Conservation (phyloP, 164 flowering plant genomes). For the Echeveria elegans region DNA sequence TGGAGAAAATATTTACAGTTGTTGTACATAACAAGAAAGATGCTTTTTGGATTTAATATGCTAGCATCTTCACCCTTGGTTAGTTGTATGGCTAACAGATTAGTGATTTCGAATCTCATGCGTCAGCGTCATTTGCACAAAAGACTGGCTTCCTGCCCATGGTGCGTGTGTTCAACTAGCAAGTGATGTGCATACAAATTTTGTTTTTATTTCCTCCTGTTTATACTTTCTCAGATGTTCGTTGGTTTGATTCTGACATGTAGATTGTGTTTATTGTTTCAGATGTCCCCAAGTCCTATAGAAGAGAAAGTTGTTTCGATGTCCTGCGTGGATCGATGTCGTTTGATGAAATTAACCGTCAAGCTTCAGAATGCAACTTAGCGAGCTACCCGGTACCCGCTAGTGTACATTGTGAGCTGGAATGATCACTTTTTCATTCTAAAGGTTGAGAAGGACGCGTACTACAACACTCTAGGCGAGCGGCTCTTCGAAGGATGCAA, state of each 20-base stretch:
- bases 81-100: too few relatives aligned
- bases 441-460: constrained; percentile 20
- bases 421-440: constrained; percentile 23
- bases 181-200: too few relatives aligned
- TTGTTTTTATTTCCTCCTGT: not conserved
- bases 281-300: constrained; percentile 49
- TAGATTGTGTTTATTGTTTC: constrained; percentile 8
- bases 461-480: constrained; percentile 21
- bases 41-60: too few relatives aligned
- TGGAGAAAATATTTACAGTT: too few relatives aligned
- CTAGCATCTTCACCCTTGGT: too few relatives aligned
- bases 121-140: too few relatives aligned
- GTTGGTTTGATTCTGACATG: not conserved
- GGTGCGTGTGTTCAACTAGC: too few relatives aligned
- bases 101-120: too few relatives aligned
- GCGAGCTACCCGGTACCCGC: constrained; percentile 10
- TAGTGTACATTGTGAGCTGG: constrained; percentile 21
- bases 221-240: not conserved
- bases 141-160: too few relatives aligned
- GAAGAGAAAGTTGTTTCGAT: constrained; percentile 31
- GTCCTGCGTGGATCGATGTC: constrained; percentile 31
- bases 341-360: constrained; percentile 17
- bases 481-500: constrained; percentile 22
- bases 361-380: constrained; percentile 2
- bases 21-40: too few relatives aligned